Percentiles rank a stretch among this genome's conserved stretches.
These are phyloP conservation scores for Fusarium sp. DNA, from an alignment of 2,329 filamentous ascomycete species.

Conservation along the genomic window DNA sequence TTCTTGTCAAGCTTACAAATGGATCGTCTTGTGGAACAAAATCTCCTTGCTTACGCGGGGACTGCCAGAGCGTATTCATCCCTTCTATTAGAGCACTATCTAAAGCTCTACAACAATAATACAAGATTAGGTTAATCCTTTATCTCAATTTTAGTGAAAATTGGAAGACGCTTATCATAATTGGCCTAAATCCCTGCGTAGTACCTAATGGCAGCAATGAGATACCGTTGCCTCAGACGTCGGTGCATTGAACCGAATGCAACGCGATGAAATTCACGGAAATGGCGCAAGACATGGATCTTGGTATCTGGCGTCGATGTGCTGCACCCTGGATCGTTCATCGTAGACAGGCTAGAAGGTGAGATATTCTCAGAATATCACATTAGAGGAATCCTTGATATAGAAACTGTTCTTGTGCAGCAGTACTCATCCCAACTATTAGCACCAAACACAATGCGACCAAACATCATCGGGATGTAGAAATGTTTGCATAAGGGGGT, in stretches of 20 bases:
- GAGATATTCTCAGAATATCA: background rate
- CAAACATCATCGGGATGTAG: background rate
- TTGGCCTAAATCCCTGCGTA: too few relatives aligned
- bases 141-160: too few relatives aligned
- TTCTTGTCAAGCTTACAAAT: background rate
- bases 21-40: background rate
- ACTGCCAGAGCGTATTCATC: too few relatives aligned
- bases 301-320: background rate
- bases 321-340: too few relatives aligned
- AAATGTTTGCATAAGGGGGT: constrained; percentile 4
- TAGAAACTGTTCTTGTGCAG: too few relatives aligned
- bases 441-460: background rate
- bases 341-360: too few relatives aligned
- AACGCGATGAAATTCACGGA: background rate
- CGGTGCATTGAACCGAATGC: background rate
- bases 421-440: background rate
- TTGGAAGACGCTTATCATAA: too few relatives aligned
- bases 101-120: too few relatives aligned
- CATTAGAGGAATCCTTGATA: background rate
- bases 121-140: too few relatives aligned
- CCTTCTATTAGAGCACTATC: too few relatives aligned
- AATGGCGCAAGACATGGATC: background rate
- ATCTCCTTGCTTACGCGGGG: too few relatives aligned
- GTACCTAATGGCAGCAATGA: too few relatives aligned
- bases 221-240: background rate